Evolutionary conservation across 2,329 filamentous ascomycete species (phyloP).

Genomic region (Sporothrix pallida): DNA sequence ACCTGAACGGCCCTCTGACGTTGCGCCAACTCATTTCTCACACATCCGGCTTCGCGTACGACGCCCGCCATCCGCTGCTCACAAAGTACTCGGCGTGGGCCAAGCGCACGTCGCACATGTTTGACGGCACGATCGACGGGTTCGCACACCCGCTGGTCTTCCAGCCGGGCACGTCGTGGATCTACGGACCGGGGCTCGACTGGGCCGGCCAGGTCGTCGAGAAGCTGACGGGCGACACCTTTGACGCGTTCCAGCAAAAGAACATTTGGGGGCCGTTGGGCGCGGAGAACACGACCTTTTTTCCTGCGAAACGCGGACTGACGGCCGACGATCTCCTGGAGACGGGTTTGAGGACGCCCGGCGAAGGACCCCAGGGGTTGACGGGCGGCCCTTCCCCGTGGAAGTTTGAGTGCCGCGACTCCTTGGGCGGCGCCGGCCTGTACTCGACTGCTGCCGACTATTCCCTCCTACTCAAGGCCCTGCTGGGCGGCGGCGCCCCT

Average conservation of each 20-base stretch:
- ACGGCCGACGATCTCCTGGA: conserved; percentile 44
- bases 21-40: neutral
- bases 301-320: conserved; percentile 44
- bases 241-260: conserved; percentile 53
- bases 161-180: conserved; percentile 59
- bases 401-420: neutral
- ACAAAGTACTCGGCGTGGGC: neutral
- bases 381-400: neutral
- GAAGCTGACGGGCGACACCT: conserved; percentile 49
- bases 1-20: neutral
- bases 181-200: conserved; percentile 57
- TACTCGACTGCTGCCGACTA: conserved; percentile 11
- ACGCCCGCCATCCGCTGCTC: neutral
- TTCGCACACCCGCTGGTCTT: conserved; percentile 51
- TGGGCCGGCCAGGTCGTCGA: conserved; percentile 61
- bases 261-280: conserved; percentile 54
- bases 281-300: conserved; percentile 49
- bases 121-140: neutral
- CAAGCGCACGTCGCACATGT: conserved; percentile 6
- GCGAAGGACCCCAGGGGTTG: conserved; percentile 37
- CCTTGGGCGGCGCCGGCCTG: neutral
- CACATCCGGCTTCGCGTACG: conserved; percentile 1
- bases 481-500: neutral
- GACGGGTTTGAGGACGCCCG: conserved; percentile 42
- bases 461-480: neutral